phyloP scores from a whole-genome alignment of 2,329 filamentous ascomycete genomes.

The Plenodomus tracheiphilus region DNA sequence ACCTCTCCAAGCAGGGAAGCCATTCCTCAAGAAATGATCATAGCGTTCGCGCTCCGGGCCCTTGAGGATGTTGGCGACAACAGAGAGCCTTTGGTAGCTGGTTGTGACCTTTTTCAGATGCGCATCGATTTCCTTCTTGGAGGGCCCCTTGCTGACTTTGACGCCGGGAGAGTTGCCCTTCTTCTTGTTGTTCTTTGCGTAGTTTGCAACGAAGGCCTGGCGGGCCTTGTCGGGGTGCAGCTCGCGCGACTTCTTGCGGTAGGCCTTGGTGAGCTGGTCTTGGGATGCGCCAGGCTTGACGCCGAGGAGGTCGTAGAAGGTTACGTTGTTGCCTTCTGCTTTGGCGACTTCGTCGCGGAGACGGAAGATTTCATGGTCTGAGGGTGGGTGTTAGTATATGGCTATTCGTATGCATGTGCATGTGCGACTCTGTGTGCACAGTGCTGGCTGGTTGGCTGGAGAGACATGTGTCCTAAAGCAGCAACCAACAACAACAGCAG shows the following conservation, averaged over 20 bases:
- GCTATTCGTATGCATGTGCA: too few relatives aligned
- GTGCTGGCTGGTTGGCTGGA: conserved; percentile 17
- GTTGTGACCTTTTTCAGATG: conserved; percentile 81
- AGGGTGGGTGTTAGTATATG: conserved; percentile 21
- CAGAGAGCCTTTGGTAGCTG: conserved; percentile 79
- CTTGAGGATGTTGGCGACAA: conserved; percentile 84
- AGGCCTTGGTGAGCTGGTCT: conserved; percentile 91
- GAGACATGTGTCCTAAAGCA: conserved; percentile 14
- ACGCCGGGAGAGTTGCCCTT: conserved; percentile 59
- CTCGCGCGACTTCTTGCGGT: conserved; percentile 80
- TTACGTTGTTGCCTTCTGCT: conserved; percentile 75
- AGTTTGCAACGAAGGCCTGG: conserved; percentile 75
- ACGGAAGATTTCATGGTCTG: conserved; percentile 97
- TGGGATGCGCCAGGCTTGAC: conserved; percentile 72
- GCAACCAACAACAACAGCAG: neutral
- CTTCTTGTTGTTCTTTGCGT: conserved; percentile 56
- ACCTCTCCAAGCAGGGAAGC: conserved; percentile 95
- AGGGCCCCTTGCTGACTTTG: conserved; percentile 70
- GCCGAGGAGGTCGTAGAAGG: conserved; percentile 93
- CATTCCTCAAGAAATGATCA: conserved; percentile 89
- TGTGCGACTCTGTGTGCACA: too few relatives aligned
- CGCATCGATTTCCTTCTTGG: conserved; percentile 73
- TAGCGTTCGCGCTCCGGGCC: conserved; percentile 83
- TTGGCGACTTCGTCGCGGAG: conserved; percentile 82
- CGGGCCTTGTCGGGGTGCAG: conserved; percentile 96